phyloP scores from a whole-genome alignment of 345 rosid species.

The Microthlaspi erraticum region DNA sequence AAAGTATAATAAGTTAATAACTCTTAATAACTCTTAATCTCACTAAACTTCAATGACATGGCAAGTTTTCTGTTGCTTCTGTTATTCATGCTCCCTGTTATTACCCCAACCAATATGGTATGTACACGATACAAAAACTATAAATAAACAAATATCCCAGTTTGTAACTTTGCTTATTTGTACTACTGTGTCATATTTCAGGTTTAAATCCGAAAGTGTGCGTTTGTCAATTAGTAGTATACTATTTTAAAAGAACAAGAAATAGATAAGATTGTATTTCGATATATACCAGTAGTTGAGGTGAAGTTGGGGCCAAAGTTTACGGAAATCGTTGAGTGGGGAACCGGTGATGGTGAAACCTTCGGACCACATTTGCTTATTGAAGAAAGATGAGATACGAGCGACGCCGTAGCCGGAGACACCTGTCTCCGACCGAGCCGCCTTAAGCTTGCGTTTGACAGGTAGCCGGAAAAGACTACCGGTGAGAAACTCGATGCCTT shows the following conservation, averaged over 20 bases:
- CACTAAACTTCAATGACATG: constrained; percentile 33
- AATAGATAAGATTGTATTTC: too few species aligned
- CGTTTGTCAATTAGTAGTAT: too few species aligned
- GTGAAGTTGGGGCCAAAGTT: constrained; percentile 72
- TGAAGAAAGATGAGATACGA: constrained; percentile 70
- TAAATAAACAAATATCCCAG: neutral
- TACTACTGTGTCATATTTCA: too few species aligned
- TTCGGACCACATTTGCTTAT: constrained; percentile 88
- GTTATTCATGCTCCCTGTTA: constrained; percentile 17
- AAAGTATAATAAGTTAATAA: too few species aligned
- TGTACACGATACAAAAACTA: neutral
- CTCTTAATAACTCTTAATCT: constrained; percentile 10
- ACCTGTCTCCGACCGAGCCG: constrained; percentile 54
- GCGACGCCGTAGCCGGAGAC: constrained; percentile 78
- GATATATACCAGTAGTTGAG: constrained; percentile 64
- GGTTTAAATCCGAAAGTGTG: too few species aligned
- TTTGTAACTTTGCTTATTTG: neutral
- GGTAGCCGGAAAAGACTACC: constrained; percentile 71
- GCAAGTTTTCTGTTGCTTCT: constrained; percentile 32
- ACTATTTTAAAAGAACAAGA: too few species aligned
- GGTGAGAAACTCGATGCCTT: constrained; percentile 57
- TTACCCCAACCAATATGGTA: neutral
- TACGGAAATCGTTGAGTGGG: constrained; percentile 61
- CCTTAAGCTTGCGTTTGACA: constrained; percentile 60
- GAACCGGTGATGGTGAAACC: constrained; percentile 86